These are phyloP conservation scores for Plasmodium vinckei DNA, from an alignment of 169 alveolate species.

Conservation along the genomic window DNA sequence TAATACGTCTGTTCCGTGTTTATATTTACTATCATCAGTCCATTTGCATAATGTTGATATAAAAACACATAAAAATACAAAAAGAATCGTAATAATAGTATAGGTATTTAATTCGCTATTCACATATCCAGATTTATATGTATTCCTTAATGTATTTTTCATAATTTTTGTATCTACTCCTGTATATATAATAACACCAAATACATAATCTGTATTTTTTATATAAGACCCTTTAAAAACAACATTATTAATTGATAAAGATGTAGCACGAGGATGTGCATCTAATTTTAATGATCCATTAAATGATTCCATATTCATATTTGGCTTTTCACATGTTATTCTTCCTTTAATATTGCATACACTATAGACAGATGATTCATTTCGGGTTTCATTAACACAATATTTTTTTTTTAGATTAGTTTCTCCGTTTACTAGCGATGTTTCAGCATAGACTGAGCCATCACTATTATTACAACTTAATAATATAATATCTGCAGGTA, in stretches of 20 bases:
- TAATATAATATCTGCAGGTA: slow-evolving; percentile 85
- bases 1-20: slow-evolving; percentile 38
- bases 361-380: slow-evolving; percentile 83
- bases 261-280: slow-evolving; percentile 86
- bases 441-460: slow-evolving; percentile 83
- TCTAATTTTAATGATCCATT: slow-evolving; percentile 82
- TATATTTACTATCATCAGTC: slow-evolving; percentile 75
- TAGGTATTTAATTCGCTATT: slow-evolving; percentile 79
- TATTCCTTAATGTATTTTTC: slow-evolving; percentile 78
- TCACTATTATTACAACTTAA: slow-evolving; percentile 82
- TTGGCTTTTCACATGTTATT: slow-evolving; percentile 84
- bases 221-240: slow-evolving; percentile 84
- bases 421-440: slow-evolving; percentile 82
- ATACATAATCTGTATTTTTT: slow-evolving; percentile 83
- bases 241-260: slow-evolving; percentile 80
- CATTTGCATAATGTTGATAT: slow-evolving; percentile 72
- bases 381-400: slow-evolving; percentile 82
- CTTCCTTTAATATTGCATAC: slow-evolving; percentile 82
- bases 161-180: slow-evolving; percentile 86
- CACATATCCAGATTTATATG: slow-evolving; percentile 78
- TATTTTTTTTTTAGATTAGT: slow-evolving; percentile 81
- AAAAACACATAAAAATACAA: slow-evolving; percentile 56
- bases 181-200: slow-evolving; percentile 84
- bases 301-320: slow-evolving; percentile 83
- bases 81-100: slow-evolving; percentile 67